A percentile compares a stretch with the other conserved stretches of the same genome.
phyloP scores from a whole-genome alignment of 768 basidiomycete genomes.

The Rhizopogon vinicolor region DNA sequence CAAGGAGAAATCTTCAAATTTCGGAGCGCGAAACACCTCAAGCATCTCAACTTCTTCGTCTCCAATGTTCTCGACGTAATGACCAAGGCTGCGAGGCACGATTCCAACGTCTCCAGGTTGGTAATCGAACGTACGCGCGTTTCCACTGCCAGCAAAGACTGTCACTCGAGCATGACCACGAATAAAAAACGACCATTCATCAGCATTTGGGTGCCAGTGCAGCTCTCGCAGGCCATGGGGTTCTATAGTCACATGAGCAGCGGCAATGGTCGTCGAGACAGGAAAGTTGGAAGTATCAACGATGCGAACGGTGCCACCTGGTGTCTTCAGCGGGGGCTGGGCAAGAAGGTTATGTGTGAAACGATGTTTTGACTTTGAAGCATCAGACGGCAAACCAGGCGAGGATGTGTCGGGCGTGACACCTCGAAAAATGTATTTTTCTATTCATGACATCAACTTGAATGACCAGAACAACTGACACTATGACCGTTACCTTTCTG shows the following conservation, averaged over 20 bases:
- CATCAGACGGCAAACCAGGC: conserved; percentile 40
- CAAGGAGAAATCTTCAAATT: not conserved
- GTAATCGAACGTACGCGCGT: conserved; percentile 35
- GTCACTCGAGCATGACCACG: conserved; percentile 29
- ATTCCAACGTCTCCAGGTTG: conserved; percentile 16
- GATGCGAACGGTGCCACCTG: conserved; percentile 48
- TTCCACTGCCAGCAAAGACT: conserved; percentile 28
- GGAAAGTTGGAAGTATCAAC: conserved; percentile 48
- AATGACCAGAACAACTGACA: not conserved
- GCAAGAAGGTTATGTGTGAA: not conserved
- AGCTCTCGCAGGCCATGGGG: conserved; percentile 30
- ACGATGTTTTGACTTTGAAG: conserved; percentile 35
- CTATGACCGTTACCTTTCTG: not conserved
- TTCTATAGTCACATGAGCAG: conserved; percentile 46
- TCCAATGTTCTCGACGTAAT: conserved; percentile 1
- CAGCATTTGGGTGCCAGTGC: conserved; percentile 39
- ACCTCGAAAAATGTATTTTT: conserved; percentile 45
- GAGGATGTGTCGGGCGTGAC: conserved; percentile 35
- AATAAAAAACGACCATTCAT: conserved; percentile 30
- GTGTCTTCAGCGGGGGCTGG: conserved; percentile 18
- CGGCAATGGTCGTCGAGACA: conserved; percentile 44
- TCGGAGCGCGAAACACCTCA: not conserved
- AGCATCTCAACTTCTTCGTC: conserved; percentile 1
- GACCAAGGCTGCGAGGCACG: conserved; percentile 1
- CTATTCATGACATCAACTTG: conserved; percentile 16